Evolutionary conservation across 2,329 filamentous ascomycete genomes (phyloP).

Genomic region (Aspergillus carbonarius): DNA sequence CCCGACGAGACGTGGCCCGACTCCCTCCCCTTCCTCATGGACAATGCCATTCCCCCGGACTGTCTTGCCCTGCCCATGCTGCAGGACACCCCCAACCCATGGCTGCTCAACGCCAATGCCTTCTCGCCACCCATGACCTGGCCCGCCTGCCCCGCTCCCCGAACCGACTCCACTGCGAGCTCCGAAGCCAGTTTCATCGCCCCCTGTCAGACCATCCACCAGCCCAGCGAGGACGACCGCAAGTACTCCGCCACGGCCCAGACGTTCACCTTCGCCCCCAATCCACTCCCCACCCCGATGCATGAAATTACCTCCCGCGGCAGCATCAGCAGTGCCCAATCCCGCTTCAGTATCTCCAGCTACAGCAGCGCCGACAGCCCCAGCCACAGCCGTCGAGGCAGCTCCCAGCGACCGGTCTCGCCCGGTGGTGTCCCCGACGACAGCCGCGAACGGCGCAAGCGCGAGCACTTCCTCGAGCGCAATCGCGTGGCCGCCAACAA

Average conservation of each 20-base stretch:
- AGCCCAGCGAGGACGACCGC: neutral
- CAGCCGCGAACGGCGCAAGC: constrained; percentile 31
- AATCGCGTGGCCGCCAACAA: constrained; percentile 61
- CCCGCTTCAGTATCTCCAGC: neutral
- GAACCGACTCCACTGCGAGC: neutral
- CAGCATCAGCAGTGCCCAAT: neutral
- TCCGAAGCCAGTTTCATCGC: neutral
- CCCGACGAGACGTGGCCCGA: neutral
- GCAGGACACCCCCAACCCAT: neutral
- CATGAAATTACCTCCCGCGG: constrained; percentile 3
- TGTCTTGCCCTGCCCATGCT: neutral
- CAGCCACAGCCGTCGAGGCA: neutral
- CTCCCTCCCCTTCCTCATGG: neutral
- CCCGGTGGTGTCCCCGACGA: neutral
- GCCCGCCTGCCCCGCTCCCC: neutral
- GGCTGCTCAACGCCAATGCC: neutral
- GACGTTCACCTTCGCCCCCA: neutral
- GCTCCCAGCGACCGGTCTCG: neutral
- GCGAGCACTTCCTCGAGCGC: constrained; percentile 56
- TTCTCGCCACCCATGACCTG: neutral
- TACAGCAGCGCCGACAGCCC: neutral
- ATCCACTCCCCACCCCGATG: neutral
- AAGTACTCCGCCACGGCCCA: neutral
- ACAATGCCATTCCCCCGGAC: neutral
- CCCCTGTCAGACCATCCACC: neutral